phyloP scores from a whole-genome alignment of 768 basidiomycete genomes.

The Pholiota conissans region DNA sequence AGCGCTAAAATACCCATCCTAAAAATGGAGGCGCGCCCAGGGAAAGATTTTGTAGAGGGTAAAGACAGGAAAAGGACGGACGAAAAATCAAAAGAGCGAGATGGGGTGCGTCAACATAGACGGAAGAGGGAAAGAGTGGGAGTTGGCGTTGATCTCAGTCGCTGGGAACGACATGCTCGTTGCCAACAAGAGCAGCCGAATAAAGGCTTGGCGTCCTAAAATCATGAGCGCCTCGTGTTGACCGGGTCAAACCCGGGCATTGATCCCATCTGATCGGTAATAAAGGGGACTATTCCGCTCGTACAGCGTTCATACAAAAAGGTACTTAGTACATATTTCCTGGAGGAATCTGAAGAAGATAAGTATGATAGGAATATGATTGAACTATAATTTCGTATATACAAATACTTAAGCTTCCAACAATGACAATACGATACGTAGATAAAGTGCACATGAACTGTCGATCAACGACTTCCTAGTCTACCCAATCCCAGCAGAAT shows the following conservation, averaged over 20 bases:
- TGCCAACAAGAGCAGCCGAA: neutral
- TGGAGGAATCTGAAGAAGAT: neutral
- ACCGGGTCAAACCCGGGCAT: neutral
- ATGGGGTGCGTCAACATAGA: neutral
- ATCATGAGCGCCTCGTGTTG: neutral
- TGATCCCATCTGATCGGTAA: neutral
- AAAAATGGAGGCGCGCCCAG: neutral
- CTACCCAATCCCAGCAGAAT: too few relatives aligned
- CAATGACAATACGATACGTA: neutral
- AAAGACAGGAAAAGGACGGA: conserved; percentile 1
- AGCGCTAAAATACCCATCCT: conserved; percentile 14
- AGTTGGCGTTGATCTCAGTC: neutral
- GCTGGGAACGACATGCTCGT: neutral
- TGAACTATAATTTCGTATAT: neutral
- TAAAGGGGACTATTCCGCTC: too few relatives aligned
- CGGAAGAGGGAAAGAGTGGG: conserved; percentile 8
- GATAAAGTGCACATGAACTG: too few relatives aligned
- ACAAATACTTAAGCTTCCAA: neutral
- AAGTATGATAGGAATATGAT: neutral
- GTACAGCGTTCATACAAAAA: too few relatives aligned
- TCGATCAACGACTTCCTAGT: too few relatives aligned
- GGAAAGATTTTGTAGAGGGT: neutral
- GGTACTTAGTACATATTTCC: too few relatives aligned
- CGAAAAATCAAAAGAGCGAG: conserved; percentile 10
- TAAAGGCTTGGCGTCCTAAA: neutral